Conservation (phyloP, 2,329 filamentous ascomycete genomes). For the Aspergillus calidoustus region DNA sequence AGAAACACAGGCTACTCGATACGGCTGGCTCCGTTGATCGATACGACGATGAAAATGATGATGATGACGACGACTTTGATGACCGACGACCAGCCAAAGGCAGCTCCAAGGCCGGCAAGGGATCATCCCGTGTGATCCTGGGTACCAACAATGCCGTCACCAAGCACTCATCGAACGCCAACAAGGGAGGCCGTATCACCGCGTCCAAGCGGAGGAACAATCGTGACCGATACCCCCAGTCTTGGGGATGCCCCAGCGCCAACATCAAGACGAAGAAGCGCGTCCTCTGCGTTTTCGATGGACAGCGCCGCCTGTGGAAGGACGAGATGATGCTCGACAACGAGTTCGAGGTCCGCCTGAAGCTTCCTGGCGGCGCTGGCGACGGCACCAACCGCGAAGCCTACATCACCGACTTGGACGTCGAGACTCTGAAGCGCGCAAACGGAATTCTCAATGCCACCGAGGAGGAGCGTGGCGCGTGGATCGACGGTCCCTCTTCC, state of each 20-base stretch:
- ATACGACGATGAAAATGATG: constrained; percentile 52
- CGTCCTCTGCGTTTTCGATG: constrained; percentile 90
- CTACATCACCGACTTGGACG: constrained; percentile 91
- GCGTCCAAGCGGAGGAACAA: constrained; percentile 76
- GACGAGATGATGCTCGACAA: constrained; percentile 99
- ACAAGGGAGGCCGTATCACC: constrained; percentile 72
- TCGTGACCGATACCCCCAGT: constrained; percentile 88
- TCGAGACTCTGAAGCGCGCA: constrained; percentile 86
- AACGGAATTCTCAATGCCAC: constrained; percentile 80
- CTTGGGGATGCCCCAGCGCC: constrained; percentile 88
- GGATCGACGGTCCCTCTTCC: constrained; percentile 55
- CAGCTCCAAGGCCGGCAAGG: constrained; percentile 54
- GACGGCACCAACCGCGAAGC: constrained; percentile 83
- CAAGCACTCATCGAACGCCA: constrained; percentile 40
- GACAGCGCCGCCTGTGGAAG: constrained; percentile 84
- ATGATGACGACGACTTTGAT: constrained; percentile 61
- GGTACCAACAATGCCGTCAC: constrained; percentile 51
- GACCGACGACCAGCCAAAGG: constrained; percentile 56
- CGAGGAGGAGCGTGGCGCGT: constrained; percentile 84
- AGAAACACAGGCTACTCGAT: constrained; percentile 59
- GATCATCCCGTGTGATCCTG: constrained; percentile 57
- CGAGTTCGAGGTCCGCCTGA: constrained; percentile 89
- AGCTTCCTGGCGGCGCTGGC: constrained; percentile 71
- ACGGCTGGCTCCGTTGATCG: constrained; percentile 58
- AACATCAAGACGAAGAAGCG: constrained; percentile 99